Evolutionary conservation across 1,139 yeast genomes (phyloP).

Genomic region (Candida sp.): DNA sequence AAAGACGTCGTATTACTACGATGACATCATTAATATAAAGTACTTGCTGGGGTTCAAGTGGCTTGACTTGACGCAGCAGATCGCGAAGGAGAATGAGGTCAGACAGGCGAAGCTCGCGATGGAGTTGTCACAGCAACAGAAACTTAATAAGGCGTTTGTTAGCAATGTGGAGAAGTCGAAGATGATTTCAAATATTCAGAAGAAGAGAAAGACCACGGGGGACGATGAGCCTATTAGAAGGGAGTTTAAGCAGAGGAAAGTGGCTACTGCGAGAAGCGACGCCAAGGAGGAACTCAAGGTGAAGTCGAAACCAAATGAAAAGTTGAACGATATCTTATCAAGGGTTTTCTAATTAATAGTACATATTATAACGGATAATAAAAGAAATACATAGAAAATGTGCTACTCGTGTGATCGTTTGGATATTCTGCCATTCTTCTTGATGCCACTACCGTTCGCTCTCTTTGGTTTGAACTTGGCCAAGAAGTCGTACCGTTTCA

Average conservation of each 20-base stretch:
- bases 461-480: conserved; percentile 13
- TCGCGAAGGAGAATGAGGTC: conserved; percentile 87
- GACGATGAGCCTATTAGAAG: conserved; percentile 46
- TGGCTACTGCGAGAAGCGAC: conserved; percentile 67
- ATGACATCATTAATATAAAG: conserved; percentile 90
- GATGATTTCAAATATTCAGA: conserved; percentile 72
- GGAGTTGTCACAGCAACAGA: conserved; percentile 88
- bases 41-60: conserved; percentile 93
- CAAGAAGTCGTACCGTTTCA: conserved; percentile 27
- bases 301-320: conserved; percentile 43
- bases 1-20: conserved; percentile 91
- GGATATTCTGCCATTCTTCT: background rate
- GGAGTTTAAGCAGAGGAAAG: conserved; percentile 65
- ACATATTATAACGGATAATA: background rate
- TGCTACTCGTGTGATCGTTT: background rate
- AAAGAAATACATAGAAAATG: background rate
- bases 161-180: conserved; percentile 87
- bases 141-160: conserved; percentile 82
- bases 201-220: conserved; percentile 45
- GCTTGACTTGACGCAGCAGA: conserved; percentile 93
- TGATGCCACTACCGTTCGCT: background rate
- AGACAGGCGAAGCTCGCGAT: conserved; percentile 87
- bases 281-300: conserved; percentile 55
- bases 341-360: conserved; percentile 26
- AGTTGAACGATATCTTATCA: conserved; percentile 51